Evolutionary conservation across 2,329 filamentous ascomycete genomes (phyloP), one percentile per base, ranked within the genome.

Genomic region (Diplodia intermedia): DNA sequence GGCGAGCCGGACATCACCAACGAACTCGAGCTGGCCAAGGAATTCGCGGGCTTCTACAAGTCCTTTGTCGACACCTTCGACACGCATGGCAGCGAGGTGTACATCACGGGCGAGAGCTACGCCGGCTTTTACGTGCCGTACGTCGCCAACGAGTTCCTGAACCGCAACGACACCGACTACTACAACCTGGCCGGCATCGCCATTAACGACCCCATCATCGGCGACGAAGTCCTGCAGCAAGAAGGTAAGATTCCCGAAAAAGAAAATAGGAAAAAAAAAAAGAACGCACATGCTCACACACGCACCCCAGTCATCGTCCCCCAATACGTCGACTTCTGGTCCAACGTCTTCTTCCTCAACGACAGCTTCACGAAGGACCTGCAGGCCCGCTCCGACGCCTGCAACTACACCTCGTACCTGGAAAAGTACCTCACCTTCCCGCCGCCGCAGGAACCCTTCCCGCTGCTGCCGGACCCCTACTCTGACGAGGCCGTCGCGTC

Each of bases 1-100:
- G 81, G 80, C 33, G 77, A 75, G 2, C 79, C 82, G 0, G 80
- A 82, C 69, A 82, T 83, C 74, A 83, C 78, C 20, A 77, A 81
- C 69, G 82, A 86, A 71, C 79, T 82, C 12, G 80, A 84, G 50
- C 78, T 84, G 40, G 82, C 76, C 11, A 70, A 75, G 49, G 77
- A 86, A 36, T 85, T 86, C 69, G 77, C 80, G 3, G 81, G 82
- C 2, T 86, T 85, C 73, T 85, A 79, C 78, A 83, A 84, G 76
- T 85, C 86, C 70, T 88, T 88, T 71, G 76, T 86, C 50, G 80
- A 85, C 40, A 81, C 82, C 6, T 88, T 88, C 71, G 80, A 81
- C n/a, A 74, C 86, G 67, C 79, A 85, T 29, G 81, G 81, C n/a
- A 82, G 80, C 72, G 84, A 85, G 70, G 82, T 86, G 0, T 87